phyloP scores from a whole-genome alignment of 805 yeast species.

The Jamesozyma lodderae region DNA sequence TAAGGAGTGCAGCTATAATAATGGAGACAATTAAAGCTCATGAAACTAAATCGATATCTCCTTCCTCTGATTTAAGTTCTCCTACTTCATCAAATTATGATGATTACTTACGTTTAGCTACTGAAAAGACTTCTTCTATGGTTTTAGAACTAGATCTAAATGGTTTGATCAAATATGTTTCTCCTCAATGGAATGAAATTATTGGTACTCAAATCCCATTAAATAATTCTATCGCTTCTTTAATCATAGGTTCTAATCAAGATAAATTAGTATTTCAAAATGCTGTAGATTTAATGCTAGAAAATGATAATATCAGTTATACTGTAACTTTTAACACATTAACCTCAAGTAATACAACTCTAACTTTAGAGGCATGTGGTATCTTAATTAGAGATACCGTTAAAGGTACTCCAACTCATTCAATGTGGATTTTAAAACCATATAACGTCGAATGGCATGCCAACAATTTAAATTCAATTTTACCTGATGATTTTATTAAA shows the following conservation, averaged over 20 bases:
- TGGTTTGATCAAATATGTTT: conserved; percentile 65
- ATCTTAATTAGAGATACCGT: conserved; percentile 60
- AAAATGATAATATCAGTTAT: conserved; percentile 61
- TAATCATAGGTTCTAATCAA: conserved; percentile 54
- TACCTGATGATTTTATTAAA: conserved; percentile 63
- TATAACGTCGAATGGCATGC: conserved; percentile 35
- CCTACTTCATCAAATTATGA: conserved; percentile 22
- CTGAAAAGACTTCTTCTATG: conserved; percentile 64
- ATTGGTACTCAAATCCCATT: conserved; percentile 49
- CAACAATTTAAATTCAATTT: conserved; percentile 6
- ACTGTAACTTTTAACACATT: conserved; percentile 56
- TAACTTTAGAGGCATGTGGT: conserved; percentile 90
- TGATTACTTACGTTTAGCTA: conserved; percentile 51
- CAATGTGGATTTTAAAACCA: conserved; percentile 91
- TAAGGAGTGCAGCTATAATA: too few species aligned
- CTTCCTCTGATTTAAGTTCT: not conserved
- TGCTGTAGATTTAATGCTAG: conserved; percentile 62
- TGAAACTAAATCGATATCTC: too few species aligned
- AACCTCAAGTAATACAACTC: conserved; percentile 39
- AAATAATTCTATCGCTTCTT: conserved; percentile 41
- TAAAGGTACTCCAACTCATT: conserved; percentile 56
- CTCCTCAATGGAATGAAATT: conserved; percentile 69
- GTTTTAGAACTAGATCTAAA: conserved; percentile 76
- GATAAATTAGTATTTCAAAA: conserved; percentile 61
- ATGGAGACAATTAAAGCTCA: too few species aligned